A percentile compares a stretch with the other conserved stretches of the same genome.
phyloP scores from a whole-genome alignment of 2,329 filamentous ascomycete genomes.

The Sclerotinia glacialis region DNA sequence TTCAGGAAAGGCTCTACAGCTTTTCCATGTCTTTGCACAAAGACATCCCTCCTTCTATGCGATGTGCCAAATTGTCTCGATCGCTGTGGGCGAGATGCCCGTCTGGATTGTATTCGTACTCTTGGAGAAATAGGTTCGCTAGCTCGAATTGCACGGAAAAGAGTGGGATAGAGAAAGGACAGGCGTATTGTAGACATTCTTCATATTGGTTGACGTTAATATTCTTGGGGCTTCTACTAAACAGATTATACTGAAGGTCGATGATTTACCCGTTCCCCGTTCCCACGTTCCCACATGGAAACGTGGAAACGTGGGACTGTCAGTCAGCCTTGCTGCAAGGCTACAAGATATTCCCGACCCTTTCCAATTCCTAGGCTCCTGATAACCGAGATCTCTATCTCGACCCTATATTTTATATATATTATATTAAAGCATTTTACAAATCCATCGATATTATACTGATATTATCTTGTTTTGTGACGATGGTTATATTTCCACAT shows the following conservation, averaged over 20 bases:
- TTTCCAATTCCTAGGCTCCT: neutral
- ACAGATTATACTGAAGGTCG: neutral
- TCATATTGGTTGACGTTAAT: conserved; percentile 12
- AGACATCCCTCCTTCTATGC: conserved; percentile 43
- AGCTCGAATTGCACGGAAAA: conserved; percentile 55
- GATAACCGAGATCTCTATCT: too few relatives aligned
- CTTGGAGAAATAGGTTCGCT: conserved; percentile 46
- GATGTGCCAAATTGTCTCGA: conserved; percentile 43
- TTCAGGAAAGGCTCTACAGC: conserved; percentile 53
- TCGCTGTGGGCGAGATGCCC: conserved; percentile 30
- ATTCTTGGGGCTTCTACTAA: neutral
- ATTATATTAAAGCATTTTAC: too few relatives aligned
- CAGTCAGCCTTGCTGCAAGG: conserved; percentile 15
- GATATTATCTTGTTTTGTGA: too few relatives aligned
- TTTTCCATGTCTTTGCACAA: conserved; percentile 58
- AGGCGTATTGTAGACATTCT: conserved; percentile 61
- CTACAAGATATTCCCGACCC: neutral
- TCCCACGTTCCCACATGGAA: too few relatives aligned
- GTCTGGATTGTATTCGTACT: conserved; percentile 34
- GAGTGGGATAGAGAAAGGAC: conserved; percentile 66
- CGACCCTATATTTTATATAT: too few relatives aligned
- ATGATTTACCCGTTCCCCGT: neutral
- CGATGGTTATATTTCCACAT: too few relatives aligned
- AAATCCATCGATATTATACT: too few relatives aligned
- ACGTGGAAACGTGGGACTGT: neutral